Evolutionary conservation across 768 basidiomycete genomes (phyloP).

Genomic region (Mrakia hoshinonis): DNA sequence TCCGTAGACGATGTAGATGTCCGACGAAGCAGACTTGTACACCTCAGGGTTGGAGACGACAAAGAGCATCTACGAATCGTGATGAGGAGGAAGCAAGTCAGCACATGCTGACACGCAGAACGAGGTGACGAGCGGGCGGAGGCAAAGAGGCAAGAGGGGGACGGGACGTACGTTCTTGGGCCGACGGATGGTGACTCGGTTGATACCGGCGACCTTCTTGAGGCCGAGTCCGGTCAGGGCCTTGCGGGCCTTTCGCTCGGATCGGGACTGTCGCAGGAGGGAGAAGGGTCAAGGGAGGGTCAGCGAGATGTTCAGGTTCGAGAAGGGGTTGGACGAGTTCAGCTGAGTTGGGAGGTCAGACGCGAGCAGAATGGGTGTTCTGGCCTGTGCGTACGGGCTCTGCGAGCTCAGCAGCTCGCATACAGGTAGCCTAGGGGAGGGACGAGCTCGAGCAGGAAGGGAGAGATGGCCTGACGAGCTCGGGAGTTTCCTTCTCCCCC

Average conservation of each 20-base stretch:
- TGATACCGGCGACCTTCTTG: constrained; percentile 86
- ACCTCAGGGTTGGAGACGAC: constrained; percentile 91
- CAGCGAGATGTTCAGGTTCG: too few relatives aligned
- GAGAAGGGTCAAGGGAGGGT: constrained; percentile 2
- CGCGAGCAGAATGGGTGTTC: too few relatives aligned
- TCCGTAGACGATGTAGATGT: constrained; percentile 98
- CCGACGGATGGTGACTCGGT: constrained; percentile 84
- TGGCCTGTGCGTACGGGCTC: too few relatives aligned
- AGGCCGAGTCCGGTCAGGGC: constrained; percentile 75
- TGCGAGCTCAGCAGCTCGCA: too few relatives aligned
- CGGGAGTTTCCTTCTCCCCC: too few relatives aligned
- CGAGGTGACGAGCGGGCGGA: not conserved
- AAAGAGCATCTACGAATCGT: constrained; percentile 78
- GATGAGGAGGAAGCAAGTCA: too few relatives aligned
- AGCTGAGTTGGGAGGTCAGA: too few relatives aligned
- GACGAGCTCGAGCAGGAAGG: too few relatives aligned
- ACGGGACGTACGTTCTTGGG: constrained; percentile 70
- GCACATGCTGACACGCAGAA: too few relatives aligned
- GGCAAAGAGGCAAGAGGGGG: not conserved
- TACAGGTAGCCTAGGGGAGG: too few relatives aligned
- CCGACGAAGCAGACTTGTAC: constrained; percentile 93
- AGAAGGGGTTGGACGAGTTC: too few relatives aligned
- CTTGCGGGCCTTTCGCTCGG: constrained; percentile 92
- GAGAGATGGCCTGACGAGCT: too few relatives aligned
- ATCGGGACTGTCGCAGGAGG: constrained; percentile 53